Base-by-base conservation (phyloP, 1,284 basidiomycete genomes). In the Afroboletus lepidellus region DNA sequence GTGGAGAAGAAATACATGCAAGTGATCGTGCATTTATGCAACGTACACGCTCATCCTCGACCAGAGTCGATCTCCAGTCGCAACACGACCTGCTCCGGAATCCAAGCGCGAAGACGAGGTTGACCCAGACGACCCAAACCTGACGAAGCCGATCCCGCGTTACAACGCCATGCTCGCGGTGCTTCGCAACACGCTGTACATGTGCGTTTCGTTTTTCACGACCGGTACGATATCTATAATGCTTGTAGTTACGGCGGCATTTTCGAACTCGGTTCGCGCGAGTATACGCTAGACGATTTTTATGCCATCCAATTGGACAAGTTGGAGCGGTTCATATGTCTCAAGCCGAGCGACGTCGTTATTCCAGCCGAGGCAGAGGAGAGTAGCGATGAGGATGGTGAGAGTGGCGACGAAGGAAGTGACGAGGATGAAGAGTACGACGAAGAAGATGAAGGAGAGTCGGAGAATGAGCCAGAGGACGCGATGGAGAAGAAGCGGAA, bases 101-200 rank as follows among this genome's bases (percentile, higher is more conserved):
- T 9, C n/a, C 18, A 46, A 49, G 16, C 39, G 3, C 11, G 48
- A 52, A 4, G 54, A 61, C 5, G 75, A 80, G 16, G 64, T 74
- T 24, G 84, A 90, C 59, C 74, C 76, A 0, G 84, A 92, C 50
- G 92, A 94, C 62, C 91, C 92, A 0, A 73, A 77, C 32, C 73
- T 81, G 54, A 86, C 86, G 0, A 71, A 79, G 0, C 94, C 94
- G 0, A 73, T 90, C 9, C 79, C 85, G 1, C 78, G 94, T n/a
- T 97, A 95, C 71, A 97, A 97, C 60, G 81, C 91, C 3, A 96
- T 97, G 92, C 75, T 96, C 9, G 87, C 92, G 0, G 85, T 96
- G 3, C 77, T 93, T 45, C 81, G 86, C 30, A 96, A 95, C 67
- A 93, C 87, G 0, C 71, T 95, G 0, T 95, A 90, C 69, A 85